A percentile compares a stretch with the other conserved stretches of the same genome.
Evolutionary conservation across 352 stramenopile species (phyloP).

Genomic region (Aphanomyces euteiches): DNA sequence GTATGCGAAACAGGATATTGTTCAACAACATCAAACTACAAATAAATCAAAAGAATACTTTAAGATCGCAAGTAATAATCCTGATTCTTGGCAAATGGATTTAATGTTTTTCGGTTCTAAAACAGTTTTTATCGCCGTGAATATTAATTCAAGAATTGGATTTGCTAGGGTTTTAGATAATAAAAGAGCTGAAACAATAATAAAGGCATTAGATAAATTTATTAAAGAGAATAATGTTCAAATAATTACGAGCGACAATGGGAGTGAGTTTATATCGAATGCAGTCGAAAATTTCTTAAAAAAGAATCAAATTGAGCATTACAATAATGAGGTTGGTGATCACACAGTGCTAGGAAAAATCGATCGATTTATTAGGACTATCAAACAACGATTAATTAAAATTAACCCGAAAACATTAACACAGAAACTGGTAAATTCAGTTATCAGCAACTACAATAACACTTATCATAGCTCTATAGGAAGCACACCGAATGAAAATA

Average conservation of each 20-base stretch:
- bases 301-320: constrained; percentile 31
- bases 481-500: constrained; percentile 27
- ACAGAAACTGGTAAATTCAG: constrained; percentile 26
- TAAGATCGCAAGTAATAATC: constrained; percentile 29
- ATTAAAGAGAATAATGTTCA: constrained; percentile 32
- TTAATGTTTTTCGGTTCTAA: constrained; percentile 32
- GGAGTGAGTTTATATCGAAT: constrained; percentile 30
- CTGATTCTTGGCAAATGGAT: constrained; percentile 39
- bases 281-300: constrained; percentile 27
- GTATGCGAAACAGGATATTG: constrained; percentile 28
- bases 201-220: constrained; percentile 34
- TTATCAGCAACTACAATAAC: constrained; percentile 33
- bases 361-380: constrained; percentile 35
- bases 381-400: constrained; percentile 32
- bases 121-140: constrained; percentile 37
- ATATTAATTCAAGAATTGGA: constrained; percentile 42
- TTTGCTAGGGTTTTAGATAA: constrained; percentile 39
- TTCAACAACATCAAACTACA: constrained; percentile 35
- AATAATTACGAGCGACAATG: constrained; percentile 38
- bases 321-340: constrained; percentile 31
- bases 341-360: constrained; percentile 34
- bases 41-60: not conserved
- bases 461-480: constrained; percentile 23
- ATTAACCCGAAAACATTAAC: constrained; percentile 20
- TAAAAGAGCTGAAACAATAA: constrained; percentile 35